Base-by-base conservation (phyloP, 192 early-diverging fungal genomes). In the Coemansia sp. region DNA sequence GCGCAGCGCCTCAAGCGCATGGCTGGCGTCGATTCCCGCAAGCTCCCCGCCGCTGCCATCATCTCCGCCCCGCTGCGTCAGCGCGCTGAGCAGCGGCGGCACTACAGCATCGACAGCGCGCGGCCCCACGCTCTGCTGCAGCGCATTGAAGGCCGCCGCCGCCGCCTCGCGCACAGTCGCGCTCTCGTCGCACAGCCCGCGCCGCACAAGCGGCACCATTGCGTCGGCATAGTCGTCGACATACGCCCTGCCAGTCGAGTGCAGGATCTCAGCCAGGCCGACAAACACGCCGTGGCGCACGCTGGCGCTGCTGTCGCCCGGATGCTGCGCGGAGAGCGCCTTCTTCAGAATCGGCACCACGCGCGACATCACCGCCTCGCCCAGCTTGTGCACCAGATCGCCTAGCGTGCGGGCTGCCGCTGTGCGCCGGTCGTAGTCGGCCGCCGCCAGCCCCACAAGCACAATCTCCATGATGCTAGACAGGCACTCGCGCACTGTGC, bases 401-500 rank as follows among this genome's bases (percentile, higher is more conserved):
- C 92, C 94, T 35, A 99, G 81, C 11, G 96, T 96, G 60, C 96
- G 87, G 0, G 92, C 95, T 41, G 95, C 95, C 34, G 92, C 92
- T 36, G 89, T 86, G 36, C 95, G 93, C 49, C 91, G 89, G 45
- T 96, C 94, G 72, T 85, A 85, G 23, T 83, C 86, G n/a, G 84
- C 80, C 67, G 87, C 87, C 4, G 93, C 89, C 56, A 99, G 85
- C 44, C 86, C 90, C 15, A 81, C 86, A 45, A 98, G 90, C 26
- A 99, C 88, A 73, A 96, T 92, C 21, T 88, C 84, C 95, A 99
- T 98, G 81, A 98, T 89, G 6, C 89, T 75, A 18, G 92, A 87
- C 73, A 99, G 72, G 62, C 97, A 96, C 72, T 98, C 95, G 86
- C 95, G 95, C 67, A 98, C 85, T 7, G 96, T 97, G 52, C 96